Base-by-base conservation (phyloP, 1,139 yeast genomes). In the Geotrichum citri-aurantii region DNA sequence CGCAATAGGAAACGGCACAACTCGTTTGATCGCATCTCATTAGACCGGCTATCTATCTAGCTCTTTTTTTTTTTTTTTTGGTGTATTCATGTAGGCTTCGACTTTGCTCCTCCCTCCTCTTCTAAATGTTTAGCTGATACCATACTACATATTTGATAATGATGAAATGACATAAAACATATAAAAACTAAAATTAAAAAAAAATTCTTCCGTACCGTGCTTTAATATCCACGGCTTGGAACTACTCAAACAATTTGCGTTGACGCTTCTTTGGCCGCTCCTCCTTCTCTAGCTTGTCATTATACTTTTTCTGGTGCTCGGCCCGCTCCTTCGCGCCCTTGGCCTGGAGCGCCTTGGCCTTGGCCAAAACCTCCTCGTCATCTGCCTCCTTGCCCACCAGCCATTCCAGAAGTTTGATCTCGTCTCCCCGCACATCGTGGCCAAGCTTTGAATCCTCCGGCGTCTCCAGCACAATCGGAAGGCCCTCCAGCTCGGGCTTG, bases 401-500 rank as follows among this genome's bases (percentile, higher is more conserved):
- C 89, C 88, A 87, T 70, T 87, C 91, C 42, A 83, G 67, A 52
- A 85, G 73, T 62, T 70, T 73, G 49, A 95, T 86, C 71, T 93
- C 99, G 54, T 85, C 87, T 1, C 92, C 96, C 71, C 92, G 88
- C 1, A 79, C 73, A 1, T 75, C 72, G 31, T 83, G 84, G 27
- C 56, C 63, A 17, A 56, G 61, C 76, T 63, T 84, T 75, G 46
- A 77, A 23, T 68, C 86, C 19, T 81, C 81, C 0, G 99, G 99
- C 0, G 98, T 92, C 68, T 93, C 99, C 61, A 93, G 77, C n/a
- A 95, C 78, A 48, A 92, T 81, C 0, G 99, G 98, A 1, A 93
- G 78, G 4, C 78, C 78, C 56, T 81, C 75, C 29, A 93, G 75
- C 59, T 83, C 79, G 1, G 77, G 74, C 60, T 82, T 82, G 71